Conservation (phyloP, 257 asterid genomes). For the Solanum peruvianum region DNA sequence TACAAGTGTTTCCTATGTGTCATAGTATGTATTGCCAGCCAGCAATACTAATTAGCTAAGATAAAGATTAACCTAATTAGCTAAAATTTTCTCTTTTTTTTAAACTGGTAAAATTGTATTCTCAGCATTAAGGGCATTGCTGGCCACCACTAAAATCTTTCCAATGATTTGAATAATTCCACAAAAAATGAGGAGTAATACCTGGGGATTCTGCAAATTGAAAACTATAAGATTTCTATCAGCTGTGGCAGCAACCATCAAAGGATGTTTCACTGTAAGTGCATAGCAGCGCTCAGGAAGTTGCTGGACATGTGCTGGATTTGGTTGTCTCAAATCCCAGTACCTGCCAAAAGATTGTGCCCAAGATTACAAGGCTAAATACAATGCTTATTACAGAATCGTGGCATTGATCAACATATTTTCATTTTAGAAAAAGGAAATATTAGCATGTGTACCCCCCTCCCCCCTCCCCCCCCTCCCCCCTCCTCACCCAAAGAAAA, state of each 20-base stretch:
- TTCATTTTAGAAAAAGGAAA: not conserved
- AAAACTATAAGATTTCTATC: slow-evolving; percentile 78
- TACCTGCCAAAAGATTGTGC: slow-evolving; percentile 39
- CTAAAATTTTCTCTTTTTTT: not conserved
- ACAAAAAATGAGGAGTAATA: slow-evolving; percentile 8
- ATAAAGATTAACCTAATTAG: not conserved
- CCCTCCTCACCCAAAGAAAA: too few relatives aligned
- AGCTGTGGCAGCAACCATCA: slow-evolving; percentile 94
- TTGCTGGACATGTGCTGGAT: slow-evolving; percentile 80
- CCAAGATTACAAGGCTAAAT: not conserved
- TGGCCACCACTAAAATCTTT: not conserved
- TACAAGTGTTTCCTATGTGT: not conserved
- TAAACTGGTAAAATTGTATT: not conserved
- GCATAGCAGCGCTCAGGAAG: slow-evolving; percentile 98
- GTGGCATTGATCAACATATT: not conserved
- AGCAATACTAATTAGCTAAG: not conserved
- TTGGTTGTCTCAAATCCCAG: slow-evolving; percentile 92
- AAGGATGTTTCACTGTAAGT: slow-evolving; percentile 75
- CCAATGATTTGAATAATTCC: not conserved
- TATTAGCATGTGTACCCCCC: not conserved
- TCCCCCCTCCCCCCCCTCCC: too few relatives aligned
- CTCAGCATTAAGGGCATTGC: not conserved
- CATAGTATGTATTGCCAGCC: not conserved
- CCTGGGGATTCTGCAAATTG: slow-evolving; percentile 98
- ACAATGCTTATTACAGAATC: not conserved